Percentiles rank a stretch among this genome's conserved stretches.
Conservation (phyloP, 164 flowering plant genomes). For the Chimonanthus praecox region DNA sequence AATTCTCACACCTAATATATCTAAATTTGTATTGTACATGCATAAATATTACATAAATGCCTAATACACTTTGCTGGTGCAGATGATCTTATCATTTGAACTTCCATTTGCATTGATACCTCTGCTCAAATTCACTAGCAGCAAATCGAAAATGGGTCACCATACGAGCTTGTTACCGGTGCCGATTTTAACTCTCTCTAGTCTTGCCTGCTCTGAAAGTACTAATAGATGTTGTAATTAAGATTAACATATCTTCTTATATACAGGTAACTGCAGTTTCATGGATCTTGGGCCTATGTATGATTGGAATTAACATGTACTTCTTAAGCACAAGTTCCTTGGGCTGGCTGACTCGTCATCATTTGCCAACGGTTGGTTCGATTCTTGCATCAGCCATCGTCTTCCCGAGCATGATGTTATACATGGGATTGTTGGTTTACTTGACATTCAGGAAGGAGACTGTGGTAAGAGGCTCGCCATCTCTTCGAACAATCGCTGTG, state of each 20-base stretch:
- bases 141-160: neutral
- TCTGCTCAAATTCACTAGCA: conserved; percentile 4
- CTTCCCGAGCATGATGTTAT: neutral
- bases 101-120: conserved; percentile 8
- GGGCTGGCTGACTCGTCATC: neutral
- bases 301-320: conserved; percentile 4
- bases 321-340: neutral
- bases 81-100: conserved; percentile 7
- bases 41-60: neutral
- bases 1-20: neutral
- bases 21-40: neutral
- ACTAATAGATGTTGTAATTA: neutral
- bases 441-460: conserved; percentile 1
- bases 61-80: neutral
- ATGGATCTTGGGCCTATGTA: neutral
- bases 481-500: neutral
- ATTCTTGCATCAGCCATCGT: neutral
- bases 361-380: neutral
- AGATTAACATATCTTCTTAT: neutral
- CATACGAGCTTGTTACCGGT: conserved; percentile 1
- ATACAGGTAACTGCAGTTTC: neutral
- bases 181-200: neutral
- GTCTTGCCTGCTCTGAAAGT: neutral
- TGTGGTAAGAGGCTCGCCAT: neutral
- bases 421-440: neutral